Conservation (phyloP, 192 early-diverging fungal genomes). For the Mortierella antarctica region DNA sequence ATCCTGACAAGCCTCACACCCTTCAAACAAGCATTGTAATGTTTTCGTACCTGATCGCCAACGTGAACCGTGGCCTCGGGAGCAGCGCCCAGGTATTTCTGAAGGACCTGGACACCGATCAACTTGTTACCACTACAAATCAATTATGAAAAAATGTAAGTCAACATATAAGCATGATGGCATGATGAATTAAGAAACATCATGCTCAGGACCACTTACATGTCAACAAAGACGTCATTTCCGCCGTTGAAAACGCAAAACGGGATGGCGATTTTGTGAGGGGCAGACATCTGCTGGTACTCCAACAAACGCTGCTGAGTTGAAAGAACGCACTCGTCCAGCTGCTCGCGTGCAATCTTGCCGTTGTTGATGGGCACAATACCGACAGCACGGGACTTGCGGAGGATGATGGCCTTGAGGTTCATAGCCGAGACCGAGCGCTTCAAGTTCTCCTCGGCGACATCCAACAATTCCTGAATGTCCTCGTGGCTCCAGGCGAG, state of each 20-base stretch:
- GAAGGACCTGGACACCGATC: slow-evolving; percentile 88
- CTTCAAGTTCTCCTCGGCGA: slow-evolving; percentile 75
- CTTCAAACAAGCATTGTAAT: background rate
- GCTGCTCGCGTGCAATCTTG: slow-evolving; percentile 79
- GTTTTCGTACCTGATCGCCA: slow-evolving; percentile 76
- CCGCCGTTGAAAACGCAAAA: slow-evolving; percentile 97
- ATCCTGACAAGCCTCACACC: too few relatives aligned
- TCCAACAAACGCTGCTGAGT: slow-evolving; percentile 72
- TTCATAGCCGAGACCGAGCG: slow-evolving; percentile 74
- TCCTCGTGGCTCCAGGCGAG: slow-evolving; percentile 65
- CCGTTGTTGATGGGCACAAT: slow-evolving; percentile 64
- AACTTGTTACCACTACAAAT: slow-evolving; percentile 83
- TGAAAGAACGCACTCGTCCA: slow-evolving; percentile 89
- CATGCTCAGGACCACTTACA: slow-evolving; percentile 54
- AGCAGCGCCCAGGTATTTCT: slow-evolving; percentile 67
- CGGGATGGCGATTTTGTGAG: slow-evolving; percentile 71
- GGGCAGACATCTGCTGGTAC: slow-evolving; percentile 64
- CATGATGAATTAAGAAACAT: background rate
- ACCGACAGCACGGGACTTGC: slow-evolving; percentile 86
- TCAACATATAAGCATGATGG: background rate
- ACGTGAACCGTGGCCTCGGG: slow-evolving; percentile 82
- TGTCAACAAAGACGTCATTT: slow-evolving; percentile 91
- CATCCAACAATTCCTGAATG: slow-evolving; percentile 75
- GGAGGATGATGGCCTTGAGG: slow-evolving; percentile 70
- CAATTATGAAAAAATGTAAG: background rate